A percentile compares a stretch with the other conserved stretches of the same genome.
phyloP scores from a whole-genome alignment of 768 basidiomycete species.

The Serendipita indica region DNA sequence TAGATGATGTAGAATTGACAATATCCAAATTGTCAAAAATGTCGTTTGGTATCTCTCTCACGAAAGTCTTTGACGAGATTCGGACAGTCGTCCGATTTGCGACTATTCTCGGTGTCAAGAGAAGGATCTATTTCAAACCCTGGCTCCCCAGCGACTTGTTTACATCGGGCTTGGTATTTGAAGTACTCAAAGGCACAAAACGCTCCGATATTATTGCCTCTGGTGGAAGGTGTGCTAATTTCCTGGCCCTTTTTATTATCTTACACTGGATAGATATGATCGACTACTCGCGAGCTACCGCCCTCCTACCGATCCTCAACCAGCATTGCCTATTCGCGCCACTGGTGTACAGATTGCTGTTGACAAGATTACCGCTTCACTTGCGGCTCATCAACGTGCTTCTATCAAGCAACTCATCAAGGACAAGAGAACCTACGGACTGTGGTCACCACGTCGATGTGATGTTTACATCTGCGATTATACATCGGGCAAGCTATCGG shows the following conservation, averaged over 20 bases:
- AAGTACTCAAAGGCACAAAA: slow-evolving; percentile 54
- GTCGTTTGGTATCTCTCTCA: slow-evolving; percentile 20
- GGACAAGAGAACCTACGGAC: slow-evolving; percentile 70
- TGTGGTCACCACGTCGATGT: slow-evolving; percentile 79
- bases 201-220: slow-evolving; percentile 56
- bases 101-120: slow-evolving; percentile 42
- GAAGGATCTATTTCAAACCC: slow-evolving; percentile 54
- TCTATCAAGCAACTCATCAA: slow-evolving; percentile 57
- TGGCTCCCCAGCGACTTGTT: slow-evolving; percentile 57
- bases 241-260: not conserved
- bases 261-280: slow-evolving; percentile 42
- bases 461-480: slow-evolving; percentile 51
- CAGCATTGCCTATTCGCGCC: slow-evolving; percentile 38
- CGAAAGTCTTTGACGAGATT: slow-evolving; percentile 43
- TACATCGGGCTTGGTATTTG: slow-evolving; percentile 48
- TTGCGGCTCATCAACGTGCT: slow-evolving; percentile 52
- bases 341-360: slow-evolving; percentile 63
- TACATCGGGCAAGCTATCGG: slow-evolving; percentile 57
- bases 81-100: slow-evolving; percentile 47
- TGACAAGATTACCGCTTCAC: slow-evolving; percentile 56
- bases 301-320: slow-evolving; percentile 29
- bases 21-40: slow-evolving; percentile 43
- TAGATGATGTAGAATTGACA: slow-evolving; percentile 41
- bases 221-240: slow-evolving; percentile 51
- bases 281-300: slow-evolving; percentile 47